Percentiles rank a stretch among this genome's conserved stretches.
Evolutionary conservation across 2,329 filamentous ascomycete species (phyloP).

Genomic region (Diaporthe citriasiana): DNA sequence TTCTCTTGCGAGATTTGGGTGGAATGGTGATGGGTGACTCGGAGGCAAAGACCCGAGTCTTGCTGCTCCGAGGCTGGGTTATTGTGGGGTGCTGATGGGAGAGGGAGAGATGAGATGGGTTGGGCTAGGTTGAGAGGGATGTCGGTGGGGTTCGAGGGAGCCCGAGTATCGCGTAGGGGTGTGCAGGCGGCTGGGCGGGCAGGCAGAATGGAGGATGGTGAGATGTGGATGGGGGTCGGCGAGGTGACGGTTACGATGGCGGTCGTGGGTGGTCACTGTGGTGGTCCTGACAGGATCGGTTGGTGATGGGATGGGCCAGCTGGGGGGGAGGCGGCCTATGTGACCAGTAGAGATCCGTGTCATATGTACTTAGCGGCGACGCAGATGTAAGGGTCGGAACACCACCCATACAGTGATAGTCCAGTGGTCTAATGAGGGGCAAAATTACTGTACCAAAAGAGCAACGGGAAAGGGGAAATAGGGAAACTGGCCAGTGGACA

Average conservation of each 20-base stretch:
- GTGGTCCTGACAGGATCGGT: constrained; percentile 24
- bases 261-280: constrained; percentile 13
- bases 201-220: not conserved
- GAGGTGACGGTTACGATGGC: constrained; percentile 12
- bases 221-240: constrained; percentile 17
- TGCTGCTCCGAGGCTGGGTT: constrained; percentile 27
- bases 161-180: not conserved
- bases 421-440: constrained; percentile 26
- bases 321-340: constrained; percentile 11
- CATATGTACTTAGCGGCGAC: constrained; percentile 38
- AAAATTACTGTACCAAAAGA: constrained; percentile 1
- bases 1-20: constrained; percentile 71
- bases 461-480: not conserved
- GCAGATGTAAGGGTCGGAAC: too few species aligned
- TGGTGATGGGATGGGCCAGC: constrained; percentile 30
- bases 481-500: not conserved
- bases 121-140: constrained; percentile 6
- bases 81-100: constrained; percentile 25
- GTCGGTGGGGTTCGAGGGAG: not conserved
- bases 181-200: constrained; percentile 8
- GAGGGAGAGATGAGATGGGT: not conserved
- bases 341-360: constrained; percentile 34
- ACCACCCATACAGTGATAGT: not conserved
- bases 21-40: constrained; percentile 65
- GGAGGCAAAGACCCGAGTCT: constrained; percentile 41